Conservation (phyloP, 2,329 filamentous ascomycete genomes). For the Cercospora janseana region DNA sequence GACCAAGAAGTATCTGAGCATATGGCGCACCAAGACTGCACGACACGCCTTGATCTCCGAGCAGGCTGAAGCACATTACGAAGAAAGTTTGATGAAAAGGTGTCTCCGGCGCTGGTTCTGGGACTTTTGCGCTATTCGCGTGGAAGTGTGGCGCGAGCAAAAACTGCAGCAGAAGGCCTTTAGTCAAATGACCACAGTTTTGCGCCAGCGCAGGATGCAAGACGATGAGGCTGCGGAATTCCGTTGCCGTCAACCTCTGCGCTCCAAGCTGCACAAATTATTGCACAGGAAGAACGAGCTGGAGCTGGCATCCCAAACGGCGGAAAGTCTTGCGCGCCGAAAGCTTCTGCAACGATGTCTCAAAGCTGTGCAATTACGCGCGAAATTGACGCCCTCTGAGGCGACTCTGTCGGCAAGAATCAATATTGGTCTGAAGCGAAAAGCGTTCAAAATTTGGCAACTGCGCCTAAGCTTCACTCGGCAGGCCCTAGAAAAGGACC, state of each 20-base stretch:
- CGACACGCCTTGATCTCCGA: constrained; percentile 21
- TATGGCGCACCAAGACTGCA: constrained; percentile 51
- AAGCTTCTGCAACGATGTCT: constrained; percentile 30
- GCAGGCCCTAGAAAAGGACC: constrained; percentile 52
- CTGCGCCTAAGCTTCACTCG: constrained; percentile 39
- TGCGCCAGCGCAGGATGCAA: constrained; percentile 9
- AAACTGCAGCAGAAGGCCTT: constrained; percentile 22
- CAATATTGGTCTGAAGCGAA: constrained; percentile 47
- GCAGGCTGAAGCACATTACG: constrained; percentile 30
- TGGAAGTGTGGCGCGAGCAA: constrained; percentile 39
- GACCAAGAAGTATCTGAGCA: constrained; percentile 53
- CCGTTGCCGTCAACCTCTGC: neutral
- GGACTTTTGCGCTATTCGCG: constrained; percentile 23
- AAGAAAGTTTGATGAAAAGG: constrained; percentile 33
- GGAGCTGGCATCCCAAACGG: constrained; percentile 7
- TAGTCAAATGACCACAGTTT: constrained; percentile 10
- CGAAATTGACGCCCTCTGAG: constrained; percentile 44
- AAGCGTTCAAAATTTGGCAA: constrained; percentile 52
- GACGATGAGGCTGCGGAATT: constrained; percentile 20
- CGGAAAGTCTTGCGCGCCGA: constrained; percentile 8
- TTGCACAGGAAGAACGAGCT: neutral
- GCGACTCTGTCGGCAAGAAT: constrained; percentile 46
- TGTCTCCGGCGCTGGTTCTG: constrained; percentile 29
- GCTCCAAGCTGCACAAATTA: neutral
- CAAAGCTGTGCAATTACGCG: constrained; percentile 39